A percentile compares a stretch with the other conserved stretches of the same genome.
Conservation (phyloP, 2,329 filamentous ascomycete species). For the Mycosphaerelloides madeirae region DNA sequence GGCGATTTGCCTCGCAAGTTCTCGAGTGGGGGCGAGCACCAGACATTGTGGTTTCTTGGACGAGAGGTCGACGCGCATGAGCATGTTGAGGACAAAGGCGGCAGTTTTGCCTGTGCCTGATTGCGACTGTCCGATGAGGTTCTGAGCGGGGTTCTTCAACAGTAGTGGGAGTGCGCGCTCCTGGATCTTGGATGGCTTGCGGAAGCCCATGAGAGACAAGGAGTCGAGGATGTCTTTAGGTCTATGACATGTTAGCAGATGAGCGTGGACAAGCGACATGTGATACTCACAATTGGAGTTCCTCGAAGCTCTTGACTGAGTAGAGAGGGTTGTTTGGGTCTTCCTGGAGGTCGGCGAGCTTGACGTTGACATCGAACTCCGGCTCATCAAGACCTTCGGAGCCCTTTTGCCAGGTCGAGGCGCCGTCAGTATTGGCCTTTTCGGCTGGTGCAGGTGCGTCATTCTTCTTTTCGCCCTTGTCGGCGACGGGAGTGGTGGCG, state of each 20-base stretch:
- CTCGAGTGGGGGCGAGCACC: conserved; percentile 84
- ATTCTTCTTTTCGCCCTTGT: conserved; percentile 10
- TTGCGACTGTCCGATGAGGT: conserved; percentile 98
- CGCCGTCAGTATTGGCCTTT: conserved; percentile 42
- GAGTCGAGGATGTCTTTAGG: conserved; percentile 67
- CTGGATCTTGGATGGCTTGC: conserved; percentile 96
- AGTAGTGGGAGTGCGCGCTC: conserved; percentile 89
- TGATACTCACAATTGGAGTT: conserved; percentile 75
- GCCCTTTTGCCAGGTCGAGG: conserved; percentile 37
- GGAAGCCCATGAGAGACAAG: conserved; percentile 76
- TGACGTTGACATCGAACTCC: conserved; percentile 85
- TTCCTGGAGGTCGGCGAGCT: conserved; percentile 80
- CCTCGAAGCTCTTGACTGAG: conserved; percentile 77
- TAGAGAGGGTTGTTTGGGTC: conserved; percentile 83
- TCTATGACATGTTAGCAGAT: conserved; percentile 34
- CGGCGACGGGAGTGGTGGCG: conserved; percentile 17
- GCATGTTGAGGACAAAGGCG: conserved; percentile 87
- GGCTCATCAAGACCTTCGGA: conserved; percentile 57
- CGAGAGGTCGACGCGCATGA: conserved; percentile 75
- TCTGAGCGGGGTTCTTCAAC: conserved; percentile 76
- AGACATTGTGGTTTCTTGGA: conserved; percentile 75
- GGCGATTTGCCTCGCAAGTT: conserved; percentile 90
- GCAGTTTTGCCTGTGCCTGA: conserved; percentile 98
- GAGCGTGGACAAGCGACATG: neutral
- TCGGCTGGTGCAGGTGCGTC: conserved; percentile 28